phyloP scores from a whole-genome alignment of 176 grass and related monocot genomes.

The Avena sativa region DNA sequence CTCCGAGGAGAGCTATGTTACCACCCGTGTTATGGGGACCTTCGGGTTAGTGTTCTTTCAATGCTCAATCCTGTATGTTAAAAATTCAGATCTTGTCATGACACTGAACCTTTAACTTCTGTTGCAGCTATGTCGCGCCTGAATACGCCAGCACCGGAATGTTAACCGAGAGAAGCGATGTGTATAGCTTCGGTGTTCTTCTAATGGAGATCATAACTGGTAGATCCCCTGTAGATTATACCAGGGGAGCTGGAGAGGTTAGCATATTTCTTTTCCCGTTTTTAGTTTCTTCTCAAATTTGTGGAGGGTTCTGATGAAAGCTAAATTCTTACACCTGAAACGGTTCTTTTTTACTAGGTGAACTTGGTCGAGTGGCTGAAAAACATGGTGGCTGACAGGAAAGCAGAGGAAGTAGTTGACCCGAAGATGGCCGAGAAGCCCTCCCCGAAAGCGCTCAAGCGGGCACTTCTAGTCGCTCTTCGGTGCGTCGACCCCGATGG shows the following conservation, averaged over 20 bases:
- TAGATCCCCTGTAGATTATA: conserved; percentile 95
- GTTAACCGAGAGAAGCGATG: conserved; percentile 96
- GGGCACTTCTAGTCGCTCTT: conserved; percentile 75
- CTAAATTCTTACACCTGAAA: conserved; percentile 22
- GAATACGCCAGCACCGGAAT: conserved; percentile 98
- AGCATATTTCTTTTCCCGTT: background rate
- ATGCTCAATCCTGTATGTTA: background rate
- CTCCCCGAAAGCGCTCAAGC: conserved; percentile 77
- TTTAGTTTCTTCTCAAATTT: background rate
- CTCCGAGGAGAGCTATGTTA: conserved; percentile 90
- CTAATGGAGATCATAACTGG: conserved; percentile 95
- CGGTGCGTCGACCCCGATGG: conserved; percentile 92
- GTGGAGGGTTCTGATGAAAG: background rate
- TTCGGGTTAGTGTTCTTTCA: conserved; percentile 74
- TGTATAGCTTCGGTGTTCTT: conserved; percentile 96
- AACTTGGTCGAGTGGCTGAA: conserved; percentile 99
- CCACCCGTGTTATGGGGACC: conserved; percentile 98
- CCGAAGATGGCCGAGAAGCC: conserved; percentile 75
- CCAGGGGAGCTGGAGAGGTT: conserved; percentile 79
- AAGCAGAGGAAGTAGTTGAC: conserved; percentile 81
- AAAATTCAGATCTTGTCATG: conserved; percentile 14
- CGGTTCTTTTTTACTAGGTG: conserved; percentile 49
- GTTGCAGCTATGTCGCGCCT: conserved; percentile 86
- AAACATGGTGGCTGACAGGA: conserved; percentile 80
- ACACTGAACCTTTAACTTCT: conserved; percentile 24